Percentiles rank a stretch among this genome's conserved stretches.
Evolutionary conservation across 805 yeast species (phyloP).

Genomic region (Metschnikowia koreensis): DNA sequence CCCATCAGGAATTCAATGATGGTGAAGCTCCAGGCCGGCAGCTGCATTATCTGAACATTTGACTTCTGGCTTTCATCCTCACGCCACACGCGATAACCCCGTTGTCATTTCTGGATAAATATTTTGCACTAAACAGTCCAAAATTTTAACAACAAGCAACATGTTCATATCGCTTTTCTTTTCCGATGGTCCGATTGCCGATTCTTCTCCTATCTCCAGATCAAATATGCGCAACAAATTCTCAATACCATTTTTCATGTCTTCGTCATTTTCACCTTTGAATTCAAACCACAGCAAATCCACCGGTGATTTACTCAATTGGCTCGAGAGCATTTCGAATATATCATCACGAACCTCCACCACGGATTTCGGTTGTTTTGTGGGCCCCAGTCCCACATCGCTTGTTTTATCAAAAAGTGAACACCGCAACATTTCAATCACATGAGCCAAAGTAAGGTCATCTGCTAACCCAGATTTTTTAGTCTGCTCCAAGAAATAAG

Average conservation of each 20-base stretch:
- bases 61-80: neutral
- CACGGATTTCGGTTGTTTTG: neutral
- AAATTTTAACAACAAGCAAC: conserved; percentile 20
- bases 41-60: too few relatives aligned
- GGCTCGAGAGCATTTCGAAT: neutral
- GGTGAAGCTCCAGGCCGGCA: too few relatives aligned
- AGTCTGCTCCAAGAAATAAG: conserved; percentile 1
- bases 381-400: neutral
- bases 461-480: conserved; percentile 8
- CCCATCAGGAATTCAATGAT: too few relatives aligned
- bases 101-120: conserved; percentile 26
- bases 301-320: neutral
- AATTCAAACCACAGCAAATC: conserved; percentile 9
- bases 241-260: conserved; percentile 17
- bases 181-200: neutral
- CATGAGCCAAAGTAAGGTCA: conserved; percentile 14
- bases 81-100: neutral
- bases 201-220: neutral
- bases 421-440: conserved; percentile 15
- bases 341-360: conserved; percentile 4
- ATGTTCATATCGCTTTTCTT: conserved; percentile 19
- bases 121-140: conserved; percentile 23
- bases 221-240: conserved; percentile 18
- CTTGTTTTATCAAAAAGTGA: conserved; percentile 14
- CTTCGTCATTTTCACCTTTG: conserved; percentile 18